Evolutionary conservation across 208 protist species (phyloP), one percentile per base, ranked within the genome.

Genomic region (Acanthamoeba sp.): DNA sequence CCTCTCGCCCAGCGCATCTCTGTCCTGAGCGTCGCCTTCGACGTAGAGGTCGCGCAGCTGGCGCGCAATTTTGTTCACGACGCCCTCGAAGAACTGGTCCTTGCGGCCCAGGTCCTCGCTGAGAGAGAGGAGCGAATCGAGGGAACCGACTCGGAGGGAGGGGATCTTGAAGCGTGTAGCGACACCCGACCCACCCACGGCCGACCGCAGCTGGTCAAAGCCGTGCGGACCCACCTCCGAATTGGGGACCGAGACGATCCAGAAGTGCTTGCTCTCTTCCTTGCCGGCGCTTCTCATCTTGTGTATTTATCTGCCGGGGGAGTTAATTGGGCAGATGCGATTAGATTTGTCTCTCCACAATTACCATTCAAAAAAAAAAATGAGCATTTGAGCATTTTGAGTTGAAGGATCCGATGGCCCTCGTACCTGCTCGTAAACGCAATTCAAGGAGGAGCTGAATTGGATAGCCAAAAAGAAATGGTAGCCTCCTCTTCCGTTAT

Each of bases 81-180:
- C 93, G 36, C 18, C 36, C 87, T 97, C 95, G n/a, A 95, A 57
- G 59, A 95, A 94, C 4, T 29, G 40, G 87, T 97, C 96, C 34
- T 94, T 88, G 57, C 90, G 93, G 42, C 32, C 38, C n/a, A 97
- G 91, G 22, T 96, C 95, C 85, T 97, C 96, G 69, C 82, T 95
- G 6, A 97, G 71, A 20, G 84, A 32, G 52, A 96, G 92, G 22
- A 97, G 95, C 57, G 95, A 95, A 48, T 97, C 95, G 10, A 96
- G 88, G 24, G 95, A 96, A 32, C 96, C 96, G n/a, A 97, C 96
- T 64, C 92, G 82, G 59, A 97, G 94, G 55, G 32, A 38, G 69
- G 94, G 94, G 16, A 94, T 24, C 20, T 38, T 24, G 88, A 78
- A 93, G 10, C 34, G 29, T 3, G 18, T 0, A 36, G 57, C 45